phyloP scores from a whole-genome alignment of 2,329 filamentous ascomycete species.

The Dactylellina sp. region DNA sequence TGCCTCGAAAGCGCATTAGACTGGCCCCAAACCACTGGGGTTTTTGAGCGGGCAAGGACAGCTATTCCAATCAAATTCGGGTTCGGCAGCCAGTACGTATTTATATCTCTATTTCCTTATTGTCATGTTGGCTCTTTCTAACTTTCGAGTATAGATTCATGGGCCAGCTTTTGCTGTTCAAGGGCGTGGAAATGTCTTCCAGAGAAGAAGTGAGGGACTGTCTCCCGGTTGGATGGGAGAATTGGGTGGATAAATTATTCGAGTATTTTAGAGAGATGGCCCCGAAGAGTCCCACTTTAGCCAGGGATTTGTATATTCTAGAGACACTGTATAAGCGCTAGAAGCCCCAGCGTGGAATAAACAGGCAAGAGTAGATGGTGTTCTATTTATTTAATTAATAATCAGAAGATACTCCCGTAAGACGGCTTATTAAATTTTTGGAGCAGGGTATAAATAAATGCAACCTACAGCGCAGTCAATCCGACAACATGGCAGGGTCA shows the following conservation, averaged over 20 bases:
- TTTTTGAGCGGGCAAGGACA: slow-evolving; percentile 50
- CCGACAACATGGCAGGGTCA: too few species aligned
- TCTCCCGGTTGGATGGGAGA: slow-evolving; percentile 44
- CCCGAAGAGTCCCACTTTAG: slow-evolving; percentile 43
- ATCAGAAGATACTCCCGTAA: neutral
- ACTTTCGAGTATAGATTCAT: slow-evolving; percentile 32
- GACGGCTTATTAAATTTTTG: neutral
- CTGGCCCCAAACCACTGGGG: slow-evolving; percentile 52
- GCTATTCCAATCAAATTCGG: slow-evolving; percentile 54
- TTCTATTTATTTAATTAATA: neutral
- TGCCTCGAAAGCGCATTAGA: slow-evolving; percentile 49
- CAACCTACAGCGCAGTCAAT: too few species aligned
- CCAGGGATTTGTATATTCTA: slow-evolving; percentile 45
- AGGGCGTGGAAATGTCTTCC: slow-evolving; percentile 43
- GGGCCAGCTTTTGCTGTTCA: slow-evolving; percentile 46
- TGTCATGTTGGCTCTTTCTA: neutral
- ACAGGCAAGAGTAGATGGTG: neutral
- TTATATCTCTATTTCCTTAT: neutral
- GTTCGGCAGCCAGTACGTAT: slow-evolving; percentile 50
- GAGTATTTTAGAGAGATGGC: slow-evolving; percentile 45
- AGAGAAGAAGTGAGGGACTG: slow-evolving; percentile 45
- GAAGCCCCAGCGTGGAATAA: neutral
- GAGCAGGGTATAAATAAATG: neutral
- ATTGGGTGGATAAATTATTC: slow-evolving; percentile 47
- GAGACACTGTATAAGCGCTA: slow-evolving; percentile 38